Percentiles rank a stretch among this genome's conserved stretches.
phyloP scores from a whole-genome alignment of 148 eudicot species.

The Rhododendron kiyosumense region DNA sequence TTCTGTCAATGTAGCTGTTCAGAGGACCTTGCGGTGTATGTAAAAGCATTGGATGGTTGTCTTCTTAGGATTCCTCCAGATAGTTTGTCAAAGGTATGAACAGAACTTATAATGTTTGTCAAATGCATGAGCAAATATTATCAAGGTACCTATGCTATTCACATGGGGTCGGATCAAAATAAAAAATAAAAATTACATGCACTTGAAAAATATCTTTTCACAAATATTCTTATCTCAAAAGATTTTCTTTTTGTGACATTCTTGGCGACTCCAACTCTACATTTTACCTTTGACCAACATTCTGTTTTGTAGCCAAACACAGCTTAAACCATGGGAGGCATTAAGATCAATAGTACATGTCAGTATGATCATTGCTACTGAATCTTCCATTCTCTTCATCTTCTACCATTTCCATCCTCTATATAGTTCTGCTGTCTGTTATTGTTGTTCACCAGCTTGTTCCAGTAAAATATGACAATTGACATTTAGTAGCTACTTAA shows the following conservation, averaged over 20 bases:
- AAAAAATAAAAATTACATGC: not conserved
- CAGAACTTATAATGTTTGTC: not conserved
- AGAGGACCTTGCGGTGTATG: conserved; percentile 61
- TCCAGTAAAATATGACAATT: not conserved
- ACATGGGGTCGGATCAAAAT: not conserved
- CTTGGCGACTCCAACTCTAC: not conserved
- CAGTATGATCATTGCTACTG: not conserved
- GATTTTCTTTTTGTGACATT: not conserved
- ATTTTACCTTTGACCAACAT: conserved; percentile 2
- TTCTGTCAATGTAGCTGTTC: conserved; percentile 40
- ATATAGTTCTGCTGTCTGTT: not conserved
- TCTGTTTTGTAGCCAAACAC: not conserved
- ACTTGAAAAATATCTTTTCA: not conserved
- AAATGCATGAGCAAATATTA: not conserved
- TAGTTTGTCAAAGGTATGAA: conserved; percentile 73
- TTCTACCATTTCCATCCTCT: not conserved
- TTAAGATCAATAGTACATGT: not conserved
- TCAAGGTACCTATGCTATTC: not conserved
- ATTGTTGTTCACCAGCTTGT: not conserved
- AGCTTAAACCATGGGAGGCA: not conserved
- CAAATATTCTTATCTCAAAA: not conserved
- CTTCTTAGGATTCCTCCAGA: conserved; percentile 65
- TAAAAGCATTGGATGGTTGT: conserved; percentile 61
- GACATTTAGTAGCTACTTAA: not conserved
- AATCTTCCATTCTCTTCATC: not conserved